Percentiles rank a stretch among this genome's conserved stretches.
phyloP scores from a whole-genome alignment of 805 yeast genomes.

The Spathaspora arborariae region DNA sequence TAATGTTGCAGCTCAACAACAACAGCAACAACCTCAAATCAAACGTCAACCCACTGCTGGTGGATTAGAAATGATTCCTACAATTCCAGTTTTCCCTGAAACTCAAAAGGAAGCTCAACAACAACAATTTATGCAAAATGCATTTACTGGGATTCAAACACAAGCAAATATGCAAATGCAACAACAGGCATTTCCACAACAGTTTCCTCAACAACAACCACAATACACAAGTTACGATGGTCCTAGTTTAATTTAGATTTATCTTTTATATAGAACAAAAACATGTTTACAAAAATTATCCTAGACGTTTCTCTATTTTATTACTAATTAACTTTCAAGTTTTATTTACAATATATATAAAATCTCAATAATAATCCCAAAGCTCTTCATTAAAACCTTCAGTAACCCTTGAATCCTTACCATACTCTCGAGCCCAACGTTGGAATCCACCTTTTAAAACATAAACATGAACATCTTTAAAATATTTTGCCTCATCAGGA shows the following conservation, averaged over 20 bases:
- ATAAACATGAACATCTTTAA: constrained; percentile 50
- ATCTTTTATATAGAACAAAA: background rate
- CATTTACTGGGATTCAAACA: constrained; percentile 31
- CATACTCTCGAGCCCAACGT: constrained; percentile 76
- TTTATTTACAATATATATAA: background rate
- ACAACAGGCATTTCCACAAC: constrained; percentile 12
- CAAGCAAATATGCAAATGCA: constrained; percentile 16
- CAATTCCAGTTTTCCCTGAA: constrained; percentile 67
- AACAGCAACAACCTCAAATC: constrained; percentile 19
- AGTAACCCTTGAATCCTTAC: constrained; percentile 61
- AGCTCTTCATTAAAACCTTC: constrained; percentile 40
- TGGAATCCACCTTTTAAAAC: constrained; percentile 83
- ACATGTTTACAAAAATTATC: too few relatives aligned
- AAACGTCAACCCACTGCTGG: constrained; percentile 65
- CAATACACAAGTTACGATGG: constrained; percentile 16
- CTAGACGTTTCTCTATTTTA: too few relatives aligned
- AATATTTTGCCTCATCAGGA: constrained; percentile 17
- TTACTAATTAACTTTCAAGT: too few relatives aligned
- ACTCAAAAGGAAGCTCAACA: constrained; percentile 46
- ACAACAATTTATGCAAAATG: constrained; percentile 33
- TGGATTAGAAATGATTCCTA: constrained; percentile 63
- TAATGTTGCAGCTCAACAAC: constrained; percentile 11
- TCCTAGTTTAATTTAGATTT: constrained; percentile 17
- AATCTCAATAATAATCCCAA: constrained; percentile 18
- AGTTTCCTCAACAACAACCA: constrained; percentile 4